Percentiles rank a stretch among this genome's conserved stretches.
Conservation (phyloP, 768 basidiomycete genomes). For the Leccinum subgranulosum region DNA sequence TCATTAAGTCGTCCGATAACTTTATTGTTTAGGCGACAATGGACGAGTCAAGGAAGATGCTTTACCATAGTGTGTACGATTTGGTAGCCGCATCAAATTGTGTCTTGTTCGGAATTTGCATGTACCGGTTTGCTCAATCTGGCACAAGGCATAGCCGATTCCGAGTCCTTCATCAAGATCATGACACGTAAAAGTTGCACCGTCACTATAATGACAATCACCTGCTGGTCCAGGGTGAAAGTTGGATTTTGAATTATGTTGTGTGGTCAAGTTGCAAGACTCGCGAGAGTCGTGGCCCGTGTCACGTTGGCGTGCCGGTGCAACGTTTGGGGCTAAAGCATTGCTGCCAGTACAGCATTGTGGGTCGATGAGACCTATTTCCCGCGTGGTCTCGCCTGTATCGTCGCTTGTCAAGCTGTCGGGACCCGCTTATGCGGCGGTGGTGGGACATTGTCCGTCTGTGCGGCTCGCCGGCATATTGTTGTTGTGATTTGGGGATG, state of each 20-base stretch:
- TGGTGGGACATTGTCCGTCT: constrained; percentile 5
- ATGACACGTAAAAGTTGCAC: constrained; percentile 22
- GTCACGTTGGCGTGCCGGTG: neutral
- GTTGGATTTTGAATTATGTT: neutral
- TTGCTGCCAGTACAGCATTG: neutral
- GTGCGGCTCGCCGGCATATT: constrained; percentile 13
- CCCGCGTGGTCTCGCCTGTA: neutral
- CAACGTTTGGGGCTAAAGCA: neutral
- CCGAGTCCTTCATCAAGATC: neutral
- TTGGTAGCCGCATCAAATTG: neutral
- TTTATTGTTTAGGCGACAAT: neutral
- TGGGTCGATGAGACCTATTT: neutral
- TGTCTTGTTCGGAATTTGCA: constrained; percentile 2
- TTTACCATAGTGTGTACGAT: neutral
- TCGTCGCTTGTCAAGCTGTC: neutral
- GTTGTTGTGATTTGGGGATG: constrained; percentile 20
- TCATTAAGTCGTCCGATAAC: neutral
- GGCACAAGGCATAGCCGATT: constrained; percentile 8
- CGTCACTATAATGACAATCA: constrained; percentile 1
- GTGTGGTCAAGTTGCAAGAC: neutral
- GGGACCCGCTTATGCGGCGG: neutral
- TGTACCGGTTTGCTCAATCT: constrained; percentile 7
- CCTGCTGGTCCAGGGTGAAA: neutral
- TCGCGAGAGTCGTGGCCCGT: neutral
- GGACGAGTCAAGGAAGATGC: neutral